These are phyloP conservation scores for Brasenia schreberi DNA, from an alignment of 164 flowering plant genomes.

Conservation along the genomic window DNA sequence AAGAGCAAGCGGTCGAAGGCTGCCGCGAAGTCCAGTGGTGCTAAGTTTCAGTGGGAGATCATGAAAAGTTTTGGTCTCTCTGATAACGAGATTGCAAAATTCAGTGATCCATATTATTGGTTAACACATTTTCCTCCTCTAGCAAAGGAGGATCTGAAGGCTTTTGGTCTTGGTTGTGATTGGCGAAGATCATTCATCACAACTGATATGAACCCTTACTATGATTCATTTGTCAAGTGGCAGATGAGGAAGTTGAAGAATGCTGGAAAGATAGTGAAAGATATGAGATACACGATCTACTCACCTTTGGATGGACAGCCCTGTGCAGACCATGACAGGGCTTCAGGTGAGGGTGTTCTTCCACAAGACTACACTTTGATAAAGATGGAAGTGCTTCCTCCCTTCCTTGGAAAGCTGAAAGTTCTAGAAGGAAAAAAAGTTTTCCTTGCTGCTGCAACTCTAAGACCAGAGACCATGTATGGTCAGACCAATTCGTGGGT, in stretches of 20 bases:
- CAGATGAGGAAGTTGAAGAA: slow-evolving; percentile 77
- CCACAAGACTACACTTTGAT: slow-evolving; percentile 87
- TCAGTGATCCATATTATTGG: slow-evolving; percentile 69
- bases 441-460: slow-evolving; percentile 74
- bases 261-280: slow-evolving; percentile 81
- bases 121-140: slow-evolving; percentile 60
- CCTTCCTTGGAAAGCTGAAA: slow-evolving; percentile 51
- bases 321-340: slow-evolving; percentile 93
- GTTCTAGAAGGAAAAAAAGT: slow-evolving; percentile 64
- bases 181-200: slow-evolving; percentile 91
- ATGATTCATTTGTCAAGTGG: slow-evolving; percentile 78
- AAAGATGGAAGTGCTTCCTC: slow-evolving; percentile 77
- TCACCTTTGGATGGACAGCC: slow-evolving; percentile 91
- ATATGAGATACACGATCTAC: slow-evolving; percentile 54
- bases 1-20: slow-evolving; percentile 69
- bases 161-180: slow-evolving; percentile 82
- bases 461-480: slow-evolving; percentile 93
- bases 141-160: slow-evolving; percentile 74
- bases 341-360: slow-evolving; percentile 83
- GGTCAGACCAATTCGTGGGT: slow-evolving; percentile 95
- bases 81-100: slow-evolving; percentile 58
- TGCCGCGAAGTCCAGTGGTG: slow-evolving; percentile 39
- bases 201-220: slow-evolving; percentile 67
- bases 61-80: slow-evolving; percentile 68
- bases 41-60: slow-evolving; percentile 55